Base-by-base conservation (phyloP, 805 yeast species). In the Candida qinlingensis region DNA sequence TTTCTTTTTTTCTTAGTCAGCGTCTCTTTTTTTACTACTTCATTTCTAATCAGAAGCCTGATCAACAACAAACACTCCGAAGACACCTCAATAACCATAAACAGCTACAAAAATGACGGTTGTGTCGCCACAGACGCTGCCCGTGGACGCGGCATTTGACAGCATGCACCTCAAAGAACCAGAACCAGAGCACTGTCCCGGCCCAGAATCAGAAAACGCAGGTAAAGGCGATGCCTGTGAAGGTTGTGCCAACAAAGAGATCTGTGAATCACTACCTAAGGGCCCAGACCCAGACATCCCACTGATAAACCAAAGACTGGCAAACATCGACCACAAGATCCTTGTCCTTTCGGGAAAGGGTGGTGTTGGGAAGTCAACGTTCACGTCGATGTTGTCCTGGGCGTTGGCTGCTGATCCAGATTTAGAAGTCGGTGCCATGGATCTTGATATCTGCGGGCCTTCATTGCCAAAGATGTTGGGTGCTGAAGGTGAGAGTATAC, bases 121-220 rank as follows among this genome's bases (percentile, higher is more conserved):
- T 26, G 59, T 55, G 6, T 45, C 55, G 27, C 59, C 60, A 6
- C 45, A 52, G 41, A 44, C 47, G 4, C 50, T 54, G 11, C 43
- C 48, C 12, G 36, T 55, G n/a, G 47, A 45, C 5, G 13, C 41
- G 19, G 44, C 47, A 3, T 44, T 44, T 31, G 59, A 51, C 12
- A 56, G 47, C 35, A 52, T 50, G 36, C 53, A 59, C 39, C 54
- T 77, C 28, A 71, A 73, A 47, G 87, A 83, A 0, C 90, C 94
- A 0, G 95, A 85, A 60, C 98, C 99, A 1, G 97, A 90, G 62
- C 98, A 94, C 66, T 94, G 99, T 70, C 99, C 99, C 0, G 99
- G 99, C 1, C 96, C 98, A 2, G 97, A 92, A 62, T 85, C 96
- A 3, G 97, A 90, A 57, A 68, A 70, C 46, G 99, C 99, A 2